These are phyloP conservation scores for Mycena amicta DNA, from an alignment of 768 basidiomycete species.

Conservation along the genomic window DNA sequence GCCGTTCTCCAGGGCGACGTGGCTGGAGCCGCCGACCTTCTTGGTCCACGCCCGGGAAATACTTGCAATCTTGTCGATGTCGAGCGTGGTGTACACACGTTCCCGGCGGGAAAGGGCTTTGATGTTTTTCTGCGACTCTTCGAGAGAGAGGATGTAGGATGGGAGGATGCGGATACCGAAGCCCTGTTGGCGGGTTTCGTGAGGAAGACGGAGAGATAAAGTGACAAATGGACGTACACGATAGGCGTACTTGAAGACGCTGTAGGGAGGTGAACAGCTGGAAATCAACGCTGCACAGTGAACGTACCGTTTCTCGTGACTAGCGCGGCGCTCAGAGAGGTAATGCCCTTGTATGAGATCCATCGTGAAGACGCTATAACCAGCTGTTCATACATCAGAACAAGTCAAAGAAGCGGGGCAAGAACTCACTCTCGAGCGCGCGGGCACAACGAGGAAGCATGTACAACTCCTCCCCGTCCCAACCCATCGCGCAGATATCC, in stretches of 20 bases:
- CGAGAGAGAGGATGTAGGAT: conserved; percentile 1
- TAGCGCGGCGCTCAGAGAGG: conserved; percentile 9
- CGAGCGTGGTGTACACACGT: background rate
- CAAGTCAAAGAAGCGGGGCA: background rate
- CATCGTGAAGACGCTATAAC: conserved; percentile 16
- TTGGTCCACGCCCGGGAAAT: conserved; percentile 5
- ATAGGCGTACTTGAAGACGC: conserved; percentile 13
- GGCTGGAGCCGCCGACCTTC: background rate
- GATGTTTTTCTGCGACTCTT: background rate
- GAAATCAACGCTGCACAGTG: background rate
- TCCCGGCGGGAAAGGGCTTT: background rate
- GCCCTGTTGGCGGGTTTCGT: background rate
- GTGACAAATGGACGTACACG: background rate
- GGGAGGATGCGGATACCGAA: conserved; percentile 6
- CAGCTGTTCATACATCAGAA: background rate
- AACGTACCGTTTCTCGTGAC: background rate
- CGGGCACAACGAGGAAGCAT: conserved; percentile 15
- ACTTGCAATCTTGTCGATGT: conserved; percentile 2
- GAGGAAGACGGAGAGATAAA: background rate
- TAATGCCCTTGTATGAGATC: conserved; percentile 11
- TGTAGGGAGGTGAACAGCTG: background rate
- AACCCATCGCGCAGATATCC: conserved; percentile 16
- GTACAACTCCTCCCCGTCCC: conserved; percentile 8
- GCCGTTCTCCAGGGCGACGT: conserved; percentile 8
- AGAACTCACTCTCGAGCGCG: conserved; percentile 10